Percentiles rank a stretch among this genome's conserved stretches.
phyloP scores from a whole-genome alignment of 345 rosid species.

The Microcos paniculata region DNA sequence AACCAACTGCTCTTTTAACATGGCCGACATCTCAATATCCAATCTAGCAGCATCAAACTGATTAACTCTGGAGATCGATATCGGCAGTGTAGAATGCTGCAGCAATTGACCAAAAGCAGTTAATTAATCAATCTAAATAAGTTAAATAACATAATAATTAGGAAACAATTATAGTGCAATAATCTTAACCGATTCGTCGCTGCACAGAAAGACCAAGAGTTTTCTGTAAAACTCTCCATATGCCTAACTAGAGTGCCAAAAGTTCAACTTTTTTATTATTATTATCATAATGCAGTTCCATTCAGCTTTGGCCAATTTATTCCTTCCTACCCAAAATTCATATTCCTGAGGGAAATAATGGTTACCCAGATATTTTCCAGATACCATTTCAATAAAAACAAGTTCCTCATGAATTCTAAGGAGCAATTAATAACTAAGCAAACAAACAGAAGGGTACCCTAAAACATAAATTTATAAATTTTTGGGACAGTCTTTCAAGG shows the following conservation, averaged over 20 bases:
- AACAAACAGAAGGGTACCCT: neutral
- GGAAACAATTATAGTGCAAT: neutral
- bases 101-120: neutral
- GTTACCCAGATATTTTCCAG: neutral
- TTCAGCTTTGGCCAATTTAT: neutral
- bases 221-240: neutral
- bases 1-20: constrained; percentile 93
- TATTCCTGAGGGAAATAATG: neutral
- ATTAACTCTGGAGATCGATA: constrained; percentile 88
- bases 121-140: neutral
- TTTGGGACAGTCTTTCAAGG: neutral
- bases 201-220: neutral
- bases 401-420: neutral
- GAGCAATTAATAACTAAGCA: neutral
- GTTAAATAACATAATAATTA: neutral
- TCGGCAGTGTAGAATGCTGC: constrained; percentile 57
- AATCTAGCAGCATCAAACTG: constrained; percentile 94
- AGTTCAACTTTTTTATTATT: neutral
- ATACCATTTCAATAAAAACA: constrained; percentile 1
- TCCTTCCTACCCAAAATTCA: neutral
- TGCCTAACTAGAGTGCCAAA: neutral
- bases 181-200: neutral
- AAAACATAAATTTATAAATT: neutral
- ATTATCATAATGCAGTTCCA: neutral
- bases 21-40: constrained; percentile 94